Percentiles rank a stretch among this genome's conserved stretches.
These are phyloP conservation scores for Skeletonema tropicum DNA, from an alignment of 108 stramenopile species.

Conservation along the genomic window DNA sequence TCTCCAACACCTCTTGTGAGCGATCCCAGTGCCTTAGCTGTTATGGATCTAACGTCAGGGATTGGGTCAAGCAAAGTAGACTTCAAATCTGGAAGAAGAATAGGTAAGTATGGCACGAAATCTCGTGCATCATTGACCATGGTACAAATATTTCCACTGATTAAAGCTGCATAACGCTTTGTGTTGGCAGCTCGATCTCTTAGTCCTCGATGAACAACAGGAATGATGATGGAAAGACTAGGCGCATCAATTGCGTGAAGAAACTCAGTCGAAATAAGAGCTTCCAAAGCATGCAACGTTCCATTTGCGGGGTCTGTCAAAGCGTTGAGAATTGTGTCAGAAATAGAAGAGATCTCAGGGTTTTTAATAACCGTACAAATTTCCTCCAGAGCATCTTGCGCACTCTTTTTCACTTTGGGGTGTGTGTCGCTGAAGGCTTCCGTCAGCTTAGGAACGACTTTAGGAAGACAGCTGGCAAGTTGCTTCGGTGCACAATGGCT, in stretches of 20 bases:
- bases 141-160: slow-evolving; percentile 96
- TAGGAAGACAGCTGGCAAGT: slow-evolving; percentile 93
- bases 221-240: slow-evolving; percentile 96
- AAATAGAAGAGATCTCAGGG: slow-evolving; percentile 93
- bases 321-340: slow-evolving; percentile 81
- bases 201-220: slow-evolving; percentile 95
- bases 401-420: slow-evolving; percentile 94
- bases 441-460: slow-evolving; percentile 96
- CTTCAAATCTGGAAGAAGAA: slow-evolving; percentile 92
- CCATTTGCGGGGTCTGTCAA: slow-evolving; percentile 89
- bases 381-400: slow-evolving; percentile 91
- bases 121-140: slow-evolving; percentile 96
- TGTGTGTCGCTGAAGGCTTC: slow-evolving; percentile 97
- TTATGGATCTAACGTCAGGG: slow-evolving; percentile 89
- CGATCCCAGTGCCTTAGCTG: slow-evolving; percentile 94
- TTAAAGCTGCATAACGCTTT: slow-evolving; percentile 96
- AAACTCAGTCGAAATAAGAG: slow-evolving; percentile 90
- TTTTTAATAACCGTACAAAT: slow-evolving; percentile 96
- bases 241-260: slow-evolving; percentile 99
- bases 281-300: slow-evolving; percentile 81
- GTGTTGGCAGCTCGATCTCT: slow-evolving; percentile 92
- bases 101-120: slow-evolving; percentile 93
- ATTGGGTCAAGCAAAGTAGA: slow-evolving; percentile 93
- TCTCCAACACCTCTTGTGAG: slow-evolving; percentile 94
- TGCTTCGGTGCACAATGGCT: slow-evolving; percentile 98